Percentiles rank a stretch among this genome's conserved stretches.
These are phyloP conservation scores for Penicillium sp. DNA, from an alignment of 2,329 filamentous ascomycete genomes.

Conservation along the genomic window DNA sequence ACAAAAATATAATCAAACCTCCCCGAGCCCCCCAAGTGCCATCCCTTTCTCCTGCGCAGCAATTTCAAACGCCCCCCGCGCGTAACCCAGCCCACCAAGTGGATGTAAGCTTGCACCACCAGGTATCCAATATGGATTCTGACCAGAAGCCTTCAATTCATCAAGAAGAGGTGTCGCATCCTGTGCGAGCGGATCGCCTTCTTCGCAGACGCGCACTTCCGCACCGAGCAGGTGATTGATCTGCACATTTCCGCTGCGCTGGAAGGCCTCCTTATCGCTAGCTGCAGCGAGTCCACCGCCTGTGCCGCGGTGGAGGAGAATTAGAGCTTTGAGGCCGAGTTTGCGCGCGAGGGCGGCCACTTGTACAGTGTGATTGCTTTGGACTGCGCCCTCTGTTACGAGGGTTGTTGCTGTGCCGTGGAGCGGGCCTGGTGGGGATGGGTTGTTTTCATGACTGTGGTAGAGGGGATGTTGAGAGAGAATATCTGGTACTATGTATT, in stretches of 20 bases:
- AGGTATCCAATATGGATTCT: conserved; percentile 37
- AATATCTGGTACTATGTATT: conserved; percentile 40
- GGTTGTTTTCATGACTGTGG: conserved; percentile 19
- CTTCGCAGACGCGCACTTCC: conserved; percentile 54
- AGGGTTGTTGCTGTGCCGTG: conserved; percentile 29
- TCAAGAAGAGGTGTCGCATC: conserved; percentile 25
- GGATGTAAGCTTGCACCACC: conserved; percentile 37
- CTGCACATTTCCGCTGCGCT: conserved; percentile 30
- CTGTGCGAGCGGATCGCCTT: conserved; percentile 50
- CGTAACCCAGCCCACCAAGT: conserved; percentile 37
- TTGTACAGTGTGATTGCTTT: conserved; percentile 41
- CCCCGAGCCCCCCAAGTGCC: conserved; percentile 18
- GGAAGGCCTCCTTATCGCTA: conserved; percentile 20
- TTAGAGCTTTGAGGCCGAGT: conserved; percentile 27
- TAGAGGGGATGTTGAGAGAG: conserved; percentile 19
- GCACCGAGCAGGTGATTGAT: conserved; percentile 32
- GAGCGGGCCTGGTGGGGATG: conserved; percentile 1
- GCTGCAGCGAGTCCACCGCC: conserved; percentile 27
- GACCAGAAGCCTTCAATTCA: conserved; percentile 18
- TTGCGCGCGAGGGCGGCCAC: conserved; percentile 31
- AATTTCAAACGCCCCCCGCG: conserved; percentile 35
- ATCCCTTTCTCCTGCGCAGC: conserved; percentile 26
- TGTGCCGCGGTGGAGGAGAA: conserved; percentile 31
- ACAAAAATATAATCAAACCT: conserved; percentile 38
- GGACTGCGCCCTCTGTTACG: conserved; percentile 38